Base-by-base conservation (phyloP, 2,329 filamentous ascomycete genomes). In the Alternaria sp. region DNA sequence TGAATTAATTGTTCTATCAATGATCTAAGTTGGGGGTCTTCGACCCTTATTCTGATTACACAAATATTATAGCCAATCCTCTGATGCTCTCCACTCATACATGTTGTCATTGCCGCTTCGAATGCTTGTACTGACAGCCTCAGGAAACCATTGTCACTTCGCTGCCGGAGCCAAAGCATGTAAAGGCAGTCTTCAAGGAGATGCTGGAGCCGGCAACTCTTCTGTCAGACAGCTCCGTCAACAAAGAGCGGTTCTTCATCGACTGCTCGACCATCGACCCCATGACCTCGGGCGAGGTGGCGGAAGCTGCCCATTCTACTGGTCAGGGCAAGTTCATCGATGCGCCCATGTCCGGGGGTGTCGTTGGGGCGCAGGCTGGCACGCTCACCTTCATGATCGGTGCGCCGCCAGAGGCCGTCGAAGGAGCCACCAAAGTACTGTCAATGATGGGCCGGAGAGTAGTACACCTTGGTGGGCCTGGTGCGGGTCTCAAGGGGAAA, bases 221-320 rank as follows among this genome's bases (percentile, higher is more conserved):
- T 5, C 82, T 85, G 7, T 78, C 78, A 32, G 73, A 83, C 20
- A 75, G 81, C 1, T 76, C 84, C 0, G 68, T 82, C 3, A 81
- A 82, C 41, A 85, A 84, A 51, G 82, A 89, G 59, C 89, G 93
- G 39, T 81, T 97, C 59, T 97, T 96, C 78, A 95, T 99, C 75
- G 95, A 99, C 79, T 94, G 91, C 79, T 98, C 94, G 4, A 99
- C 95, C 16, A 98, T 99, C 74, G 95, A 98, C 79, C 93, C 94
- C 0, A 88, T 88, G 32, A 92, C 93, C 3, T 97, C 94, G 1
- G 88, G 88, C 39, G 86, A 88, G 66, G 90, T 98, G 5, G 93
- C 93, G 22, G 84, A 88, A 62, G 85, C 86, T 24, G 89, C 96
- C 2, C 86, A 84, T 58, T 86, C 86, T 5, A 87, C 88, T 1